Conservation (phyloP, 768 basidiomycete species). For the Leccinum disarticulatum region DNA sequence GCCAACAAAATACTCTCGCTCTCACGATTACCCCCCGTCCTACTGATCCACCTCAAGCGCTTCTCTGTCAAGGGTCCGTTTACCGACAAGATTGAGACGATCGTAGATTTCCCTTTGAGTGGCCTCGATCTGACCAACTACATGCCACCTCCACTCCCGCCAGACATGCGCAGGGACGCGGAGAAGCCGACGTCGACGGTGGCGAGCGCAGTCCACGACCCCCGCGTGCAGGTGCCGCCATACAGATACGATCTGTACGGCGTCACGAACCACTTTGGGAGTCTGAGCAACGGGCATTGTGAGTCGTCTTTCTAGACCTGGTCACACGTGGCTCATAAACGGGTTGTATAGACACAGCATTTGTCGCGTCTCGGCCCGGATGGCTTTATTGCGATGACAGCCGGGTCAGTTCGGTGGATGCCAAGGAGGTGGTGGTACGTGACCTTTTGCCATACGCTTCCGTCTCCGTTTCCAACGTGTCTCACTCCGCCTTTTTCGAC, state of each 20-base stretch:
- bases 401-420: constrained; percentile 68
- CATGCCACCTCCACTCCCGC: constrained; percentile 78
- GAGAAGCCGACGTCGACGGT: constrained; percentile 34
- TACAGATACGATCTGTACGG: constrained; percentile 93
- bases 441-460: background rate
- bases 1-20: constrained; percentile 87
- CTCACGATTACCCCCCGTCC: constrained; percentile 88
- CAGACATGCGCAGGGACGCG: constrained; percentile 55
- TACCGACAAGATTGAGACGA: constrained; percentile 95
- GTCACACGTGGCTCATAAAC: constrained; percentile 1
- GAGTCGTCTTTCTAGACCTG: constrained; percentile 32
- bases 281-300: constrained; percentile 95
- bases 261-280: constrained; percentile 96
- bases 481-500: constrained; percentile 30
- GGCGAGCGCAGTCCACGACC: constrained; percentile 53
- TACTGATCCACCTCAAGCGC: constrained; percentile 89
- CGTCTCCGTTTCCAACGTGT: background rate
- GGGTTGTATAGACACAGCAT: constrained; percentile 78
- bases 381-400: constrained; percentile 97
- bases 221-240: constrained; percentile 79
- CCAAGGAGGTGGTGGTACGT: constrained; percentile 83
- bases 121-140: constrained; percentile 69
- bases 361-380: constrained; percentile 78
- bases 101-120: constrained; percentile 84
- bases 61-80: constrained; percentile 90